Conservation (phyloP, 2,329 filamentous ascomycete genomes). For the Beauveria sp. region DNA sequence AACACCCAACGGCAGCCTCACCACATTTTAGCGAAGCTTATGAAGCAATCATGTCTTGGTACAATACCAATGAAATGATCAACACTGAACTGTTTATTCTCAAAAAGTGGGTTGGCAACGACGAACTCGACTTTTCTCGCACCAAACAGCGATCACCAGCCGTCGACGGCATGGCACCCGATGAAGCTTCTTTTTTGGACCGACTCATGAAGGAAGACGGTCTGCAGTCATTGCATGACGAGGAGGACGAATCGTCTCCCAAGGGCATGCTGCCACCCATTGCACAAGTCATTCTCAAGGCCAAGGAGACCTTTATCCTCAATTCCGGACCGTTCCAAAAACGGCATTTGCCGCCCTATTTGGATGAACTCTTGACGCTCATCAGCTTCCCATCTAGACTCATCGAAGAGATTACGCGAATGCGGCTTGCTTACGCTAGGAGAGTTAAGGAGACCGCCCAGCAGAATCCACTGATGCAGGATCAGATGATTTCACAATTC, state of each 20-base stretch:
- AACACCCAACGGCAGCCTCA: constrained; percentile 71
- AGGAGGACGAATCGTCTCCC: constrained; percentile 39
- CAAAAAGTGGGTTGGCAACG: constrained; percentile 94
- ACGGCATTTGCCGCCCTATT: constrained; percentile 88
- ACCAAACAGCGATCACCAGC: constrained; percentile 59
- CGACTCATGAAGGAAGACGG: constrained; percentile 93
- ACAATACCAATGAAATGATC: constrained; percentile 94
- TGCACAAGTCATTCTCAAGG: constrained; percentile 81
- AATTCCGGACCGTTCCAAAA: constrained; percentile 81
- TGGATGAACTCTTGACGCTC: constrained; percentile 88
- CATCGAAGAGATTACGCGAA: constrained; percentile 92
- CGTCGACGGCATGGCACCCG: constrained; percentile 61
- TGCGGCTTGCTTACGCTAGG: constrained; percentile 83
- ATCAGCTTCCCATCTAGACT: constrained; percentile 96
- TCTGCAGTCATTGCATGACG: constrained; percentile 81
- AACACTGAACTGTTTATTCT: constrained; percentile 88
- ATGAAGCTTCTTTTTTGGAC: constrained; percentile 91
- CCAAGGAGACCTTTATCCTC: constrained; percentile 81
- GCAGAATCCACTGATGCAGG: constrained; percentile 87
- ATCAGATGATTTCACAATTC: constrained; percentile 97
- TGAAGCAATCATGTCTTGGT: constrained; percentile 87
- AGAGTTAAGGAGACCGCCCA: constrained; percentile 93
- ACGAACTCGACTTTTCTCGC: constrained; percentile 84
- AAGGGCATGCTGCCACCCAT: constrained; percentile 81
- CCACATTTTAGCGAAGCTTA: constrained; percentile 73